phyloP scores from a whole-genome alignment of 2,329 filamentous ascomycete species.

The Cryphonectria parasitica region DNA sequence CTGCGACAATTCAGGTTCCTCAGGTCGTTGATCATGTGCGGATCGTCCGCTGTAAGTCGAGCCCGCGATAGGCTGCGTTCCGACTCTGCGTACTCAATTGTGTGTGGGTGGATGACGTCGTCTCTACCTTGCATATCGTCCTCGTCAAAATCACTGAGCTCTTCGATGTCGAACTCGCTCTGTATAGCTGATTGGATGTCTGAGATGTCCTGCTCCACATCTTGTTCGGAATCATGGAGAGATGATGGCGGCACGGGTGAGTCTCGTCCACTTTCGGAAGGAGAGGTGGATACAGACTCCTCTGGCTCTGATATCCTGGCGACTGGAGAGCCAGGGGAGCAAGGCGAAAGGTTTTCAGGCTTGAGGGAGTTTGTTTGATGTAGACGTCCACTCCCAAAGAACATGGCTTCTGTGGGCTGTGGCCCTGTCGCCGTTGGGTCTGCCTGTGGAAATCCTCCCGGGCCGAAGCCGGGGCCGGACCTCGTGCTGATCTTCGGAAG shows the following conservation, averaged over 20 bases:
- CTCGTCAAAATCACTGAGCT: constrained; percentile 49
- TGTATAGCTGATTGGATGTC: constrained; percentile 31
- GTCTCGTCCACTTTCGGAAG: constrained; percentile 32
- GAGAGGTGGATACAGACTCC: constrained; percentile 32
- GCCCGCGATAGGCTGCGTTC: constrained; percentile 39
- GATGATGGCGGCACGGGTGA: constrained; percentile 31
- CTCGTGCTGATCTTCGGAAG: constrained; percentile 36
- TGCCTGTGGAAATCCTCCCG: constrained; percentile 22
- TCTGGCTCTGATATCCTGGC: constrained; percentile 36
- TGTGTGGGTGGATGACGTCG: constrained; percentile 48
- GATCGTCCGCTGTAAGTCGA: constrained; percentile 45
- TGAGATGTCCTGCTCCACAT: not conserved
- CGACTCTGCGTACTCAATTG: constrained; percentile 51
- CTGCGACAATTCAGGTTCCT: constrained; percentile 50
- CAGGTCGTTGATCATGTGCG: constrained; percentile 49
- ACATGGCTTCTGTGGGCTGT: constrained; percentile 36
- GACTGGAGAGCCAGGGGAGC: constrained; percentile 41
- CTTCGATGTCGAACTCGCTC: constrained; percentile 48
- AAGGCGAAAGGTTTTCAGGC: constrained; percentile 45
- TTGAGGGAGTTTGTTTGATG: constrained; percentile 39
- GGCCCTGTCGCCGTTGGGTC: constrained; percentile 32
- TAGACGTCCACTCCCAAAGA: constrained; percentile 40
- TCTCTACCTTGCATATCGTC: constrained; percentile 47
- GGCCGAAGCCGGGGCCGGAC: constrained; percentile 22
- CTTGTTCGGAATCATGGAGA: not conserved